Percentiles rank a stretch among this genome's conserved stretches.
phyloP scores from a whole-genome alignment of 2,329 filamentous ascomycete species.

The Elsinoe australis region DNA sequence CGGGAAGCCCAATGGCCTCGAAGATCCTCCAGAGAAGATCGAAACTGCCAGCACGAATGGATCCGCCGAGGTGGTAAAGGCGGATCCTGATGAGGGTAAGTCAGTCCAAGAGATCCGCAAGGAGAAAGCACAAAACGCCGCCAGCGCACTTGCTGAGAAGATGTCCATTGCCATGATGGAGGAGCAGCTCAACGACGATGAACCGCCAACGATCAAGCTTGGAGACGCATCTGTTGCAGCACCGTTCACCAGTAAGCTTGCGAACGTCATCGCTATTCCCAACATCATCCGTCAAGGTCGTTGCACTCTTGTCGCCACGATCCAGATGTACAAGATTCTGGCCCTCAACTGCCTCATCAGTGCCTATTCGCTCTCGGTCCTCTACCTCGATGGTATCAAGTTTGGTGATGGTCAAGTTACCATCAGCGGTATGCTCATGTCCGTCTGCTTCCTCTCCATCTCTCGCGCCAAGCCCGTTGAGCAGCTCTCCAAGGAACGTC shows the following conservation, averaged over 20 bases:
- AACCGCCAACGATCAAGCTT: constrained; percentile 92
- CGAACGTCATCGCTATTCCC: constrained; percentile 91
- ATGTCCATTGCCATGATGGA: constrained; percentile 85
- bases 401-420: constrained; percentile 98
- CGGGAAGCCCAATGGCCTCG: constrained; percentile 17
- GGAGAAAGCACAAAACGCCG: constrained; percentile 58
- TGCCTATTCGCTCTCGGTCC: constrained; percentile 89
- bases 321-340: constrained; percentile 99
- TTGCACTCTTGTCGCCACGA: constrained; percentile 94
- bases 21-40: constrained; percentile 12
- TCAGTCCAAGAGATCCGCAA: constrained; percentile 46
- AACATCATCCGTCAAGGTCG: constrained; percentile 98
- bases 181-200: constrained; percentile 74
- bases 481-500: constrained; percentile 88
- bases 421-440: constrained; percentile 99
- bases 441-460: constrained; percentile 96
- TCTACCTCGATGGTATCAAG: constrained; percentile 98
- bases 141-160: constrained; percentile 74
- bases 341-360: constrained; percentile 96
- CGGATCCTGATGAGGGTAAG: constrained; percentile 36
- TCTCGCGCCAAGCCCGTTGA: constrained; percentile 96
- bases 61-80: constrained; percentile 49
- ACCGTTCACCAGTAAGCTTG: constrained; percentile 94
- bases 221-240: constrained; percentile 95
- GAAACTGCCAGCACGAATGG: constrained; percentile 14